Evolutionary conservation across 176 grass and related monocot genomes (phyloP), one percentile per base, ranked within the genome.

Genomic region (Juncus effusus): DNA sequence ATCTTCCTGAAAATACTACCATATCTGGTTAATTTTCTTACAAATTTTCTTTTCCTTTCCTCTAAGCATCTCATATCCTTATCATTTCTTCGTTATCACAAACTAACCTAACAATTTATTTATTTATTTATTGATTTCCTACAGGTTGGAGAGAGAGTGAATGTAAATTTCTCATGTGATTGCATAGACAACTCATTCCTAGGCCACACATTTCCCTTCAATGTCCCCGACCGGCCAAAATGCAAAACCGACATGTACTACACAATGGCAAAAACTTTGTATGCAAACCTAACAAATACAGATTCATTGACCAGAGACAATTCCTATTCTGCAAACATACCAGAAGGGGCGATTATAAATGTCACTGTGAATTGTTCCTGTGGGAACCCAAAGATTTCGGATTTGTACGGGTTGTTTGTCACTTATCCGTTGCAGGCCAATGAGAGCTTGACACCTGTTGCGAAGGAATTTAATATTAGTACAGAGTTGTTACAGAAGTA

Each of bases 291-390:
- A 75, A 93, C 94, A 72, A 78, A 85, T 70, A 1, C 3, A 0
- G 62, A 0, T 39, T 86, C 80, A 78, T 82, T 99, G 3, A 9
- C 6, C 6, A 12, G 10, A 8, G 70, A 75, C 19, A 99, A 99
- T 78, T 10, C 3, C 7, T 99, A 63, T 60, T 54, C 69, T 11
- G 0, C 57, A 4, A 76, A 7, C 50, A 72, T 89, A 71, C 83
- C 82, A 36, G 8, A 3, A 61, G 37, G 38, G 54, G 54, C 0
- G 54, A 67, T 12, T 0, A 19, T 99, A 3, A 84, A 81, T 64
- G 78, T 76, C 72, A 84, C 41, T n/a, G 75, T 99, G 68, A 99
- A 99, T 63, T 99, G 94, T 63, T 76, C 88, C 10, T 99, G 94
- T 28, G 94, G 85, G 8, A 62, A 99, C 73, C 2, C 0, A 0